These are phyloP conservation scores for Tritrichomonas musculus DNA, from an alignment of 208 protist genomes.

Conservation along the genomic window DNA sequence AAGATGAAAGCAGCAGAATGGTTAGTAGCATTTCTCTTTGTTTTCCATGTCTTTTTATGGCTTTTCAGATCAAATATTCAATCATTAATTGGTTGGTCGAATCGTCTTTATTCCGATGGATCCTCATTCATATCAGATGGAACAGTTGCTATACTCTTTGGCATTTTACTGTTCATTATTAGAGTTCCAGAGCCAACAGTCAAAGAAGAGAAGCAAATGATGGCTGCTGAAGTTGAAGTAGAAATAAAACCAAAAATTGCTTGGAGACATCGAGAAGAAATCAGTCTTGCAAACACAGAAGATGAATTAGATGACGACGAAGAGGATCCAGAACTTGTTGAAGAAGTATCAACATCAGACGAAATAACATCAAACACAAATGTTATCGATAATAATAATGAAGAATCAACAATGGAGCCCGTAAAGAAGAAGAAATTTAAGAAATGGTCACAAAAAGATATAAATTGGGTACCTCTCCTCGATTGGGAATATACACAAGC, in stretches of 20 bases:
- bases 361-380: no score
- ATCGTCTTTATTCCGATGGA: neutral
- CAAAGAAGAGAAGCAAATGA: neutral
- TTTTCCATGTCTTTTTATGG: neutral
- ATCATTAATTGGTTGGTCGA: neutral
- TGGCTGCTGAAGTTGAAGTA: neutral
- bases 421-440: no score
- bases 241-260: neutral
- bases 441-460: no score
- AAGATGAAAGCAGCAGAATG: neutral
- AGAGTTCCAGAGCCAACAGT: neutral
- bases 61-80: neutral
- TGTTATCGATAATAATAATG: neutral
- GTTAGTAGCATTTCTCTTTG: neutral
- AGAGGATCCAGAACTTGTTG: neutral
- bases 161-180: slow-evolving; percentile 2
- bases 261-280: no score
- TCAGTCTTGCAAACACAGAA: no score
- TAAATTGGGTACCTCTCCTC: neutral
- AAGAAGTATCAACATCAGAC: no score
- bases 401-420: neutral
- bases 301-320: neutral
- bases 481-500: slow-evolving; percentile 29
- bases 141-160: neutral
- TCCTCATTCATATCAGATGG: neutral